Percentiles rank a stretch among this genome's conserved stretches.
Conservation (phyloP, 805 yeast genomes). For the Kodamaea kakaduensis region DNA sequence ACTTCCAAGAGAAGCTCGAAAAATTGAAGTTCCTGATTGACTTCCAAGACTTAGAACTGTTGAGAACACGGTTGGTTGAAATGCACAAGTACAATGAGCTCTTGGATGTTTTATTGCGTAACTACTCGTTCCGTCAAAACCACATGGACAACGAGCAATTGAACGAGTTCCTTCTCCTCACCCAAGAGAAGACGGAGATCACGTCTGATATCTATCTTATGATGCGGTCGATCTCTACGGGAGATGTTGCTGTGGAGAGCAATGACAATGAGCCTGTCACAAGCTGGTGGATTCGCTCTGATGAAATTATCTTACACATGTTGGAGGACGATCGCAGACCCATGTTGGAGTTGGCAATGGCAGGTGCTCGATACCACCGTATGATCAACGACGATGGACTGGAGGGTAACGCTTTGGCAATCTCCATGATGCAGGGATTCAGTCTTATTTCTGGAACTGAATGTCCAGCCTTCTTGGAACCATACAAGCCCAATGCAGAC, state of each 20-base stretch:
- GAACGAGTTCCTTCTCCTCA: slow-evolving; percentile 40
- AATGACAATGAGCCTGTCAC: slow-evolving; percentile 21
- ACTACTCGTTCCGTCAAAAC: slow-evolving; percentile 46
- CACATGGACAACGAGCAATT: slow-evolving; percentile 47
- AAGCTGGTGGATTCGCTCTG: slow-evolving; percentile 37
- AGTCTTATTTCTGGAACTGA: slow-evolving; percentile 30
- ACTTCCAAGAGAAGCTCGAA: slow-evolving; percentile 55
- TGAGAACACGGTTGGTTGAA: slow-evolving; percentile 43
- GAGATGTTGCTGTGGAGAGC: slow-evolving; percentile 20
- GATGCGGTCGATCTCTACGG: slow-evolving; percentile 35
- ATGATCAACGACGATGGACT: slow-evolving; percentile 38
- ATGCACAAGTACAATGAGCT: slow-evolving; percentile 48
- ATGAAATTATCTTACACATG: slow-evolving; percentile 37
- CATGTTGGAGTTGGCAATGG: slow-evolving; percentile 35
- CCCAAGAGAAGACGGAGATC: slow-evolving; percentile 30
- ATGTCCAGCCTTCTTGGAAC: slow-evolving; percentile 34
- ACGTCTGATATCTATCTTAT: slow-evolving; percentile 32
- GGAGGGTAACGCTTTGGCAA: slow-evolving; percentile 33
- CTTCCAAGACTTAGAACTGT: slow-evolving; percentile 52
- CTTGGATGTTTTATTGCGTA: slow-evolving; percentile 40
- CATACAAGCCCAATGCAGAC: slow-evolving; percentile 13
- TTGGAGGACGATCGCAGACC: slow-evolving; percentile 39
- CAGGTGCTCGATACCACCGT: slow-evolving; percentile 31
- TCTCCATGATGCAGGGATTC: slow-evolving; percentile 36
- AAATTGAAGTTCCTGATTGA: slow-evolving; percentile 69